Evolutionary conservation across 2,329 filamentous ascomycete genomes (phyloP), one percentile per base, ranked within the genome.

Genomic region (Aspergillus tamarii): DNA sequence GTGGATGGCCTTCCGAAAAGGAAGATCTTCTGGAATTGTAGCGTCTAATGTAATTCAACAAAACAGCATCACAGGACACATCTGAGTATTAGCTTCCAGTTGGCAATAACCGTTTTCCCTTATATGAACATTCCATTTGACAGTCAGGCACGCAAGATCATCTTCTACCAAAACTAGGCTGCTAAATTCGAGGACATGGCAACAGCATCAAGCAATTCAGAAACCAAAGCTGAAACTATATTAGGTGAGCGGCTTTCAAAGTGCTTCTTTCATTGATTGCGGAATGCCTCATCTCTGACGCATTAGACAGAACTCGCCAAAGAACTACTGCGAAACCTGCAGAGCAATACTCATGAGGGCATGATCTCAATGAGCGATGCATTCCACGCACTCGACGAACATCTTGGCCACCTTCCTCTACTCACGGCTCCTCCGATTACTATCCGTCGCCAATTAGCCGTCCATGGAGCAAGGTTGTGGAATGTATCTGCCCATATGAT

Each of bases 391-490:
- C 61, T 77, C 3, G 59, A 69, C 3, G 36, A 66, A 23, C 57
- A 68, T 36, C 62, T 75, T n/a, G 34, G 62, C n/a, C 26, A 56
- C 2, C 53, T 72, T 19, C 64, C 67, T 14, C 28, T 70, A 14
- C 34, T 60, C 6, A 9, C 55, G n/a, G 41, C 46, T 32, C 26
- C 61, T 14, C 55, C 64, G 2, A 19, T 57, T 36, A 60, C 68
- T 11, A 59, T 46, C 19, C 67, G 70, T 46, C 65, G 39, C 14
- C 61, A 67, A 21, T 63, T 80, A n/a, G 75, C 79, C 60, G 62
- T 66, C 7, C 46, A 69, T 23, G 79, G 74, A 1, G 76, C 74
- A 7, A 67, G 66, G 12, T 59, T 81, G 39, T 82, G 80, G 80
- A 82, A 81, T 65, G 62, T 62, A 6, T 80, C 76, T 61, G 64